Conservation (phyloP, 208 protist species). For the Leishmania braziliensis region DNA sequence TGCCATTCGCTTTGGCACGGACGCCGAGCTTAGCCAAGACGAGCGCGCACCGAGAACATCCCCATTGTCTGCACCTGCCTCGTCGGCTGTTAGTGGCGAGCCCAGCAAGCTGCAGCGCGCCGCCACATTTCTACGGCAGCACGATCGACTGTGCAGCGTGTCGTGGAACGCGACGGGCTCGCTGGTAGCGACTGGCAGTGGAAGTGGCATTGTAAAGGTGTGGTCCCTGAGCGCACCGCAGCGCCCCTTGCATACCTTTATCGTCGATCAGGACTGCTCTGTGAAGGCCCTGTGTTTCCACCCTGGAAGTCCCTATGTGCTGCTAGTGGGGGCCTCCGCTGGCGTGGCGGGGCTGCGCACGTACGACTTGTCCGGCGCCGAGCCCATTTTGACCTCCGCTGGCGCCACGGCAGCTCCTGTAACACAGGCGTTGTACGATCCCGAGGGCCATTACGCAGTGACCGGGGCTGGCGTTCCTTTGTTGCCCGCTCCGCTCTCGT, state of each 20-base stretch:
- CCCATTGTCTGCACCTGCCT: constrained; percentile 1
- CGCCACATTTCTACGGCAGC: constrained; percentile 30
- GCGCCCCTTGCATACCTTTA: constrained; percentile 37
- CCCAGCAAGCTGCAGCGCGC: constrained; percentile 34
- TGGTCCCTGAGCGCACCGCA: constrained; percentile 60
- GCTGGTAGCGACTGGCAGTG: constrained; percentile 63
- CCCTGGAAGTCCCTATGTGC: constrained; percentile 65
- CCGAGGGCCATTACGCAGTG: constrained; percentile 67
- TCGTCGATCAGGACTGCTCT: constrained; percentile 41
- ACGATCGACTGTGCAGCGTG: constrained; percentile 62
- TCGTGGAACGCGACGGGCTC: constrained; percentile 73
- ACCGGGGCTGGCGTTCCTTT: constrained; percentile 46
- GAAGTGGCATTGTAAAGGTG: constrained; percentile 58
- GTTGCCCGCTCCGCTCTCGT: background rate
- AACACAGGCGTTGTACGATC: constrained; percentile 76
- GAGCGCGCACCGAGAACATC: constrained; percentile 3
- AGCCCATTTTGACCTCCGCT: constrained; percentile 30
- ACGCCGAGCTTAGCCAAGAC: constrained; percentile 3
- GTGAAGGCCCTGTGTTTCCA: constrained; percentile 75
- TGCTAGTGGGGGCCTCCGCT: constrained; percentile 52
- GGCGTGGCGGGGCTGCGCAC: constrained; percentile 46
- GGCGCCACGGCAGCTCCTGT: constrained; percentile 48
- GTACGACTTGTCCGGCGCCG: constrained; percentile 61
- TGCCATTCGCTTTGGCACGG: constrained; percentile 32
- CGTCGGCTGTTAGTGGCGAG: background rate